phyloP scores from a whole-genome alignment of 176 grass and related monocot species.

The Oryza punctata region DNA sequence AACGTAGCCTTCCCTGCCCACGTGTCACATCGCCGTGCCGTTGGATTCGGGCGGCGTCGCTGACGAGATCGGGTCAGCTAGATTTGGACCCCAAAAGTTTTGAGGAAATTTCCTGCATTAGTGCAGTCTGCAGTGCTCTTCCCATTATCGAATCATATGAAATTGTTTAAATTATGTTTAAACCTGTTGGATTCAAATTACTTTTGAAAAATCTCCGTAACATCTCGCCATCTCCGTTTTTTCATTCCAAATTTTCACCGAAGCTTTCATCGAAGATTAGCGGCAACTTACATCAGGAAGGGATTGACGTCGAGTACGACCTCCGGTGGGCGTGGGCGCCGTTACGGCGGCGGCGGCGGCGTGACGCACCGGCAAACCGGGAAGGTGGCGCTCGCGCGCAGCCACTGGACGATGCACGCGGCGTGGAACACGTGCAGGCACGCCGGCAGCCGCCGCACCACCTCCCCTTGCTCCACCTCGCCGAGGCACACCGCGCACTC shows the following conservation, averaged over 20 bases:
- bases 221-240: no score
- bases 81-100: not conserved
- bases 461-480: constrained; percentile 39
- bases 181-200: not conserved
- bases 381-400: constrained; percentile 44
- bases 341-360: not conserved
- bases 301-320: constrained; percentile 5
- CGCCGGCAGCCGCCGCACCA: constrained; percentile 39
- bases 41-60: not conserved
- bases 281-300: not conserved
- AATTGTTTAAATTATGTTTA: not conserved
- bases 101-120: not conserved
- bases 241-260: no score
- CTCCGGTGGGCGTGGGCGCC: constrained; percentile 1
- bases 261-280: not conserved
- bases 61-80: not conserved
- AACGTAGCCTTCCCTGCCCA: not conserved
- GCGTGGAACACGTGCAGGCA: constrained; percentile 63
- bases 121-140: not conserved
- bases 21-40: not conserved
- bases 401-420: constrained; percentile 53
- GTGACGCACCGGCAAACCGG: constrained; percentile 50
- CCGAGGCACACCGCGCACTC: constrained; percentile 61
- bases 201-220: no score
- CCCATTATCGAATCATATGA: not conserved